Evolutionary conservation across 176 grass and related monocot species (phyloP).

Genomic region (Urochloa ruziziensis): DNA sequence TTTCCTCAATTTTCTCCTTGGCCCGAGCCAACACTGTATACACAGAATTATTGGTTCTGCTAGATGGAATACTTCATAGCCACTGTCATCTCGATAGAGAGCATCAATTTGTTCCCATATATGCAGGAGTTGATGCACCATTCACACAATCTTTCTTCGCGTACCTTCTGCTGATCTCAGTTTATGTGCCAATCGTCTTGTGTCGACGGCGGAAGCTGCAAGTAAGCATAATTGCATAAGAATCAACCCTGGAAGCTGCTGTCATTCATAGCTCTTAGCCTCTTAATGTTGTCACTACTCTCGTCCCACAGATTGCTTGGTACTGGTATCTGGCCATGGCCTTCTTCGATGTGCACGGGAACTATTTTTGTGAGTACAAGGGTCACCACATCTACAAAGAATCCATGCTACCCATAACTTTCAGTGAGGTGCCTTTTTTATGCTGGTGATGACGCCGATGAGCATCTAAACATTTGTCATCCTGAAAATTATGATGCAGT

Average conservation of each 20-base stretch:
- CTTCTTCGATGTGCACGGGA: constrained; percentile 73
- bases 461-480: not conserved
- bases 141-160: constrained; percentile 75
- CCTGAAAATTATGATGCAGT: constrained; percentile 37
- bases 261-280: not conserved
- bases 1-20: constrained; percentile 3
- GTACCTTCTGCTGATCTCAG: constrained; percentile 53
- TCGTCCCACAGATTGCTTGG: constrained; percentile 71
- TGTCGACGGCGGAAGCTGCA: constrained; percentile 40
- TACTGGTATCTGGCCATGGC: constrained; percentile 81
- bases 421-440: not conserved
- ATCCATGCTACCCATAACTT: not conserved
- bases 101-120: not conserved
- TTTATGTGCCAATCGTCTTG: constrained; percentile 61
- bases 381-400: not conserved
- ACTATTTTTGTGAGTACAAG: constrained; percentile 59
- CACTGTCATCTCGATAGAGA: not conserved
- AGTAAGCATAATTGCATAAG: constrained; percentile 26
- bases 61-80: not conserved
- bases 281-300: not conserved
- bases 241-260: not conserved
- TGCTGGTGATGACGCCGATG: not conserved
- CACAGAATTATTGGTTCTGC: not conserved
- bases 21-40: not conserved
- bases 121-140: constrained; percentile 63